Base-by-base conservation (phyloP, 495 filamentous ascomycete species). In the Annulohypoxylon maeteangense region DNA sequence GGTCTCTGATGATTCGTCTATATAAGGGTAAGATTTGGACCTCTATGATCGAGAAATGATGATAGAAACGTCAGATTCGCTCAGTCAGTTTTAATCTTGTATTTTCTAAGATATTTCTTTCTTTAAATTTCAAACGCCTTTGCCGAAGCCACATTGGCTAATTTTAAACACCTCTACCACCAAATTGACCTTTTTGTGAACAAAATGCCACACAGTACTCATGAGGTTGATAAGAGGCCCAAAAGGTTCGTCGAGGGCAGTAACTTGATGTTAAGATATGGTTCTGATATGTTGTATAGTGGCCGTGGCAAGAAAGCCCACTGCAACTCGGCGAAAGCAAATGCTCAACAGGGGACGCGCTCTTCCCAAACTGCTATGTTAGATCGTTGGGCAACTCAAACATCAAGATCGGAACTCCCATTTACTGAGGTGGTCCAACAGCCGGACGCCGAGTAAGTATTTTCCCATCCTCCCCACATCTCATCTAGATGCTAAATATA, bases 351-450 rank as follows among this genome's bases (percentile, higher is more conserved):
- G 4, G 57, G 32, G 44, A n/a, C 42, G 36, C 14, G 16, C 40
- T 61, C 58, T 18, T 68, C 75, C 34, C 67, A 66, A 27, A 60
- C 74, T 2, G 74, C 75, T 18, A 83, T 83, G 81, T 61, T 84
- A 55, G 71, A 71, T 40, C 67, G 66, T 32, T 84, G 81, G 81
- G 70, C 64, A 25, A 74, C 68, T 23, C 79, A 84, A 66, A 75
- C 74, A 22, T 60, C 74, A 38, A 76, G 71, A 7, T 74, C 64
- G 16, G 78, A 80, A n/a, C 78, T 84, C 45, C 75, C 81, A 48
- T 75, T 82, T 59, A 80, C 47, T 64, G 81, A 84, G 71, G 76
- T 74, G 18, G 73, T 65, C 38, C 75, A 78, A 44, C 73, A 76
- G 32, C 40, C 60, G 8, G 54, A 62, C 23, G 54, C 31, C 50